A percentile compares a stretch with the other conserved stretches of the same genome.
These are phyloP conservation scores for Cystobasidium tubakii DNA, from an alignment of 768 basidiomycete species.

Conservation along the genomic window DNA sequence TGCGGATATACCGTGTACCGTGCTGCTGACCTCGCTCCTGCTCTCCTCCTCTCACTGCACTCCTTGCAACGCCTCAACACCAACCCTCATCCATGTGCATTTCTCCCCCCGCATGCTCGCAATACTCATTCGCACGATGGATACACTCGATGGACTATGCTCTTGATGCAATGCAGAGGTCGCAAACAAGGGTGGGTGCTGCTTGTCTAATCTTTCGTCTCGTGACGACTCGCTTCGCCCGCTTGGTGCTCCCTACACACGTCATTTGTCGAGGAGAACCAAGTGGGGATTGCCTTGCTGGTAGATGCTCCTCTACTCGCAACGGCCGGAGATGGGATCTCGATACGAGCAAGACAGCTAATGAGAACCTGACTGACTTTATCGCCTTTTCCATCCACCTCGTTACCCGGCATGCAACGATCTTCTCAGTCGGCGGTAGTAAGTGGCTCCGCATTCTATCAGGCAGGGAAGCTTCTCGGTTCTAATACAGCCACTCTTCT, in stretches of 20 bases:
- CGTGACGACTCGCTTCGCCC: too few relatives aligned
- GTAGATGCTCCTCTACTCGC: too few relatives aligned
- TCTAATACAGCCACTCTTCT: not conserved
- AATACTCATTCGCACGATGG: too few relatives aligned
- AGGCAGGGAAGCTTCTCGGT: too few relatives aligned
- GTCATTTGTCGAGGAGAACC: not conserved
- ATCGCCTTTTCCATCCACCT: conserved; percentile 12
- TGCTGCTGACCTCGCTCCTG: not conserved
- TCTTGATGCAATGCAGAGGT: conserved; percentile 2
- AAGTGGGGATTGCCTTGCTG: too few relatives aligned
- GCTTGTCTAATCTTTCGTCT: conserved; percentile 11
- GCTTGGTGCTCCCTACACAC: conserved; percentile 16
- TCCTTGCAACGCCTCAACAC: not conserved
- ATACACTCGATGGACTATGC: too few relatives aligned
- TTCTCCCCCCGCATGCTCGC: too few relatives aligned
- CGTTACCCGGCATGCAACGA: too few relatives aligned
- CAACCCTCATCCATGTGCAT: too few relatives aligned
- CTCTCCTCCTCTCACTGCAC: not conserved
- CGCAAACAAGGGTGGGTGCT: conserved; percentile 33
- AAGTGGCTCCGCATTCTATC: not conserved
- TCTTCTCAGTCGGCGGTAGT: conserved; percentile 28
- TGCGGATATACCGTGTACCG: not conserved
- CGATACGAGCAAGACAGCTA: too few relatives aligned
- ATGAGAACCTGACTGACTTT: too few relatives aligned
- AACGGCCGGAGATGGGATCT: too few relatives aligned